Conservation (phyloP, 2,329 filamentous ascomycete genomes). For the Colletotrichum brevisporum region DNA sequence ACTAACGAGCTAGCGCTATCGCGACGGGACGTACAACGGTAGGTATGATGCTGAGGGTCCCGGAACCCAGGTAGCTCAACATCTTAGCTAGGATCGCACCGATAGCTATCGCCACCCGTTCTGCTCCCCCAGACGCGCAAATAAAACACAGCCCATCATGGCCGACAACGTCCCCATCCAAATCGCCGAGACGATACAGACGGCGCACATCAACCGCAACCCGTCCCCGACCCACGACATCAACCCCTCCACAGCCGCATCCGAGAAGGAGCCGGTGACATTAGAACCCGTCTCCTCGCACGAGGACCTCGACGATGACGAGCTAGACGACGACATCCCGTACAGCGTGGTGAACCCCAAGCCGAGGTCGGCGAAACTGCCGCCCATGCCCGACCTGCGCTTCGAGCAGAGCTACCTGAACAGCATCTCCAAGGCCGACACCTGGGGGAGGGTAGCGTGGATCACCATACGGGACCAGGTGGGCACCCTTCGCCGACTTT, state of each 20-base stretch:
- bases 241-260: slow-evolving; percentile 84
- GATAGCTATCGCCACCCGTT: neutral
- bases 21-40: slow-evolving; percentile 1
- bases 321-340: slow-evolving; percentile 74
- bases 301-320: slow-evolving; percentile 65
- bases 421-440: slow-evolving; percentile 85
- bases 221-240: slow-evolving; percentile 82
- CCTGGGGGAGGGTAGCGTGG: slow-evolving; percentile 83
- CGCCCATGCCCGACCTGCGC: slow-evolving; percentile 86
- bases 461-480: slow-evolving; percentile 94
- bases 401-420: slow-evolving; percentile 99
- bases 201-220: slow-evolving; percentile 79
- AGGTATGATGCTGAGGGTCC: no score
- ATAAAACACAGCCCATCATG: slow-evolving; percentile 25
- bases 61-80: no score
- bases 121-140: neutral
- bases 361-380: slow-evolving; percentile 62
- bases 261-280: slow-evolving; percentile 68
- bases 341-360: slow-evolving; percentile 73
- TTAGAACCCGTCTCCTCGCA: slow-evolving; percentile 34
- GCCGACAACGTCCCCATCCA: slow-evolving; percentile 75
- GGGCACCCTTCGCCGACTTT: slow-evolving; percentile 43
- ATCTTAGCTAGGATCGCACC: neutral
- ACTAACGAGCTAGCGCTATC: slow-evolving; percentile 34
- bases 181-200: slow-evolving; percentile 84